Conservation (phyloP, 2,329 filamentous ascomycete genomes). For the Exophiala oligosperma region DNA sequence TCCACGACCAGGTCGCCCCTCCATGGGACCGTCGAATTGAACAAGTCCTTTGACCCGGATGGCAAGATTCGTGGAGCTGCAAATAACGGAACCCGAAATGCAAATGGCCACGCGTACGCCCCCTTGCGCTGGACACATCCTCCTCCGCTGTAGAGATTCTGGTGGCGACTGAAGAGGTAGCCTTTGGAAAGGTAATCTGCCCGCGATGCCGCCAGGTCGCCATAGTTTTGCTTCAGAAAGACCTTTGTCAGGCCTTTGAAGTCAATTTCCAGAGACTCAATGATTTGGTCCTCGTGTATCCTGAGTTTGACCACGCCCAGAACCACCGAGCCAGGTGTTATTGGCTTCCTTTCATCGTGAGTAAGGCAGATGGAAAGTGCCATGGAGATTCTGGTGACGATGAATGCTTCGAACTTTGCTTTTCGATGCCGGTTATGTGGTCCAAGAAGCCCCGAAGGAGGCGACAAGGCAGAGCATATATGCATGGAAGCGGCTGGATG, state of each 20-base stretch:
- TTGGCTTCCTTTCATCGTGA: conserved; percentile 3
- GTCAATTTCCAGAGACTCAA: conserved; percentile 3
- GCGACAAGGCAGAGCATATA: too few relatives aligned
- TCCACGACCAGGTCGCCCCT: conserved; percentile 2
- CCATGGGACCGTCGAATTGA: conserved; percentile 9
- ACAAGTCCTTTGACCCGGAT: conserved; percentile 3
- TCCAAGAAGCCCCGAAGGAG: too few relatives aligned
- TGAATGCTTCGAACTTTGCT: too few relatives aligned
- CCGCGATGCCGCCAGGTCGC: conserved; percentile 9
- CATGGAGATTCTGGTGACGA: neutral
- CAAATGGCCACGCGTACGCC: conserved; percentile 17
- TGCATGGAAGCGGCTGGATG: too few relatives aligned
- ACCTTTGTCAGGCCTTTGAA: conserved; percentile 12
- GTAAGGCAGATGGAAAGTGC: conserved; percentile 10
- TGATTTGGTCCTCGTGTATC: conserved; percentile 5
- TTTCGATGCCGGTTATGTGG: too few relatives aligned
- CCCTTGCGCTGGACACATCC: conserved; percentile 4
- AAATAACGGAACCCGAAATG: conserved; percentile 15
- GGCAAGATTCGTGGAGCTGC: conserved; percentile 11
- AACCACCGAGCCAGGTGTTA: conserved; percentile 11
- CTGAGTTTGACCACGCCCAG: conserved; percentile 13
- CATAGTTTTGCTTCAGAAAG: conserved; percentile 12
- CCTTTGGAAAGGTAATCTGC: neutral
- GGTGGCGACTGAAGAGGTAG: conserved; percentile 8
- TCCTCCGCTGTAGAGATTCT: conserved; percentile 6